Evolutionary conservation across 352 stramenopile species (phyloP), one percentile per base, ranked within the genome.

Genomic region (Globisporangium irregulare): DNA sequence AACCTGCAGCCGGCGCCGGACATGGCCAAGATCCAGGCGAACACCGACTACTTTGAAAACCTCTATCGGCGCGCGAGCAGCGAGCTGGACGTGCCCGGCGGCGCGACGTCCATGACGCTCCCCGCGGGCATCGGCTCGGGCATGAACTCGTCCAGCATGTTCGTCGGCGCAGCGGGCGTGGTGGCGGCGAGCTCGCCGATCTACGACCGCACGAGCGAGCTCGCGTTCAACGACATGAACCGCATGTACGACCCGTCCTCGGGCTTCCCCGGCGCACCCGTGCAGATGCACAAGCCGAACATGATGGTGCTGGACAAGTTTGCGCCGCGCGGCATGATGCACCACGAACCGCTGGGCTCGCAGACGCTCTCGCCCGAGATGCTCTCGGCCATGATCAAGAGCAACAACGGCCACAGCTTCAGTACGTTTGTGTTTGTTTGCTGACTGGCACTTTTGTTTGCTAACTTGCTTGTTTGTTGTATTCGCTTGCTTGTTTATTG

Each of bases 331-430:
- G 69, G 69, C 48, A 69, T 75, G 56, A 60, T 79, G 29, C 67
- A 77, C 27, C 75, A 90, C 56, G 65, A 70, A 5, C 67, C 59
- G n/a, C 36, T 95, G 4, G 83, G 82, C 0, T 91, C 87, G 27
- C 87, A 95, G 73, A 95, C 87, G 34, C 56, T 95, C 12, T 91
- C 87, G 12, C 85, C 87, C 3, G 87, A 95, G 71, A 79, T 93
- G 46, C 82, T 95, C 41, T 90, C 84, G 60, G 79, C 80, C 24
- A 93, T 93, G 82, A 89, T 91, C 65, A 92, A 94, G 74, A 90
- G 81, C 72, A 91, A 91, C 71, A 84, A 83, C 62, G 73, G 72
- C 57, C 72, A 76, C 48, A 73, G 79, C 70, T 89, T 78, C 61
- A 75, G 77, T 81, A 79, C 70, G 74, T 78, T 10, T 67, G 32